Percentiles rank a stretch among this genome's conserved stretches.
Evolutionary conservation across 306 rosid genomes (phyloP).

Genomic region (Acacia crassicarpa): DNA sequence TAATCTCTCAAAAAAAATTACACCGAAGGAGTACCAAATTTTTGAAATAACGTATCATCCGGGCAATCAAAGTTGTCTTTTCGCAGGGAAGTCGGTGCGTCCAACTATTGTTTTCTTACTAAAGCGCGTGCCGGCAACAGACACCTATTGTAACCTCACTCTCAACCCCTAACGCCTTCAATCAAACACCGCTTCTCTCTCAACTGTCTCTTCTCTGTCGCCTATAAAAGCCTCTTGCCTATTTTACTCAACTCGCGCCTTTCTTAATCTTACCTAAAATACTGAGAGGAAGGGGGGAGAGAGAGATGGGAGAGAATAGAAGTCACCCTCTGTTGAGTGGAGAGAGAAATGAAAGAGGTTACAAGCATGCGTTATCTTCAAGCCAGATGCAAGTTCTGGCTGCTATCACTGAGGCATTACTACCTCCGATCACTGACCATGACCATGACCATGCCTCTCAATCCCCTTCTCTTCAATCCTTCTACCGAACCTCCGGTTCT

Average conservation of each 20-base stretch:
- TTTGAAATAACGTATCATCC: too few relatives aligned
- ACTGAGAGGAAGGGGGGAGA: not conserved
- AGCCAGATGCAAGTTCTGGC: conserved; percentile 60
- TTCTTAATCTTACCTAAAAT: not conserved
- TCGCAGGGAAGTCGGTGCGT: too few relatives aligned
- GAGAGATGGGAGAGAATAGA: not conserved
- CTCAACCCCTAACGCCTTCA: not conserved
- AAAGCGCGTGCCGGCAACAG: too few relatives aligned
- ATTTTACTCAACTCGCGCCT: not conserved
- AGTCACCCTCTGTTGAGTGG: conserved; percentile 59
- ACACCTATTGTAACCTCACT: too few relatives aligned
- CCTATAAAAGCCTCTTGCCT: not conserved
- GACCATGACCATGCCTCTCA: conserved; percentile 13
- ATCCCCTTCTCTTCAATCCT: conserved; percentile 35
- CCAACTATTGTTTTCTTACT: too few relatives aligned
- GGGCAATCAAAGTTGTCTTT: too few relatives aligned
- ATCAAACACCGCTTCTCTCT: too few relatives aligned
- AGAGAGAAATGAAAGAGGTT: conserved; percentile 38
- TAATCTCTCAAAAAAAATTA: too few relatives aligned
- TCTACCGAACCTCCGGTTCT: conserved; percentile 62
- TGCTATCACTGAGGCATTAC: conserved; percentile 70
- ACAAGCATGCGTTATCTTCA: conserved; percentile 66
- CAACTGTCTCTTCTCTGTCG: not conserved
- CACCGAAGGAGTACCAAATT: too few relatives aligned
- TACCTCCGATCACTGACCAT: conserved; percentile 50